A percentile compares a stretch with the other conserved stretches of the same genome.
Conservation (phyloP, 768 basidiomycete species). For the Leccinum rimulosum region DNA sequence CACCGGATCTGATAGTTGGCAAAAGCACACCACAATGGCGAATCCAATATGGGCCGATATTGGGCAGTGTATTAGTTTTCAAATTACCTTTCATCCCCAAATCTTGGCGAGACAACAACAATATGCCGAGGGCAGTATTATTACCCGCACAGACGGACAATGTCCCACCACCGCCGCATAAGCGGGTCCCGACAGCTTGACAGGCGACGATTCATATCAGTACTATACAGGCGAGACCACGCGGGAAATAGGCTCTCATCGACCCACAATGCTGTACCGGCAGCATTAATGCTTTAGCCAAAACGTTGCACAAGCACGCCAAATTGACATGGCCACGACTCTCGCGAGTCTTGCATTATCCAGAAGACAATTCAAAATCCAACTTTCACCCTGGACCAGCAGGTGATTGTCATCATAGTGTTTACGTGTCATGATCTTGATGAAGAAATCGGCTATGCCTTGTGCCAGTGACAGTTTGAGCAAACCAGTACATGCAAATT, state of each 20-base stretch:
- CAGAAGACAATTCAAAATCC: background rate
- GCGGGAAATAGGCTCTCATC: background rate
- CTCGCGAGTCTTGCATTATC: background rate
- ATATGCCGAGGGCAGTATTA: constrained; percentile 17
- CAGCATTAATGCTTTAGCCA: background rate
- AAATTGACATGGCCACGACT: background rate
- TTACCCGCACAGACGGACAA: constrained; percentile 8
- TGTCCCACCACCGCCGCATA: constrained; percentile 1
- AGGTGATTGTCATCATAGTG: background rate
- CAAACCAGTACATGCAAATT: constrained; percentile 6
- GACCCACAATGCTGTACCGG: background rate
- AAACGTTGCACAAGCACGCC: background rate
- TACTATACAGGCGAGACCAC: background rate
- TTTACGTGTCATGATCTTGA: constrained; percentile 23
- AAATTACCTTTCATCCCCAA: constrained; percentile 26
- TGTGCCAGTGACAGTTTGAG: constrained; percentile 6
- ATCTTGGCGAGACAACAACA: constrained; percentile 16
- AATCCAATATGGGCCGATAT: background rate
- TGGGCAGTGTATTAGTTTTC: constrained; percentile 13
- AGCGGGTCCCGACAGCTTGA: background rate
- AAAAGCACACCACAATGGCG: background rate
- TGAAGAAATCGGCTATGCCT: constrained; percentile 10
- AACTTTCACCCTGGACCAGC: background rate
- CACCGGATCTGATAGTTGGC: no score
- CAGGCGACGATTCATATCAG: background rate